phyloP scores from a whole-genome alignment of 805 yeast genomes.

The Barnettozyma wickerhamii region DNA sequence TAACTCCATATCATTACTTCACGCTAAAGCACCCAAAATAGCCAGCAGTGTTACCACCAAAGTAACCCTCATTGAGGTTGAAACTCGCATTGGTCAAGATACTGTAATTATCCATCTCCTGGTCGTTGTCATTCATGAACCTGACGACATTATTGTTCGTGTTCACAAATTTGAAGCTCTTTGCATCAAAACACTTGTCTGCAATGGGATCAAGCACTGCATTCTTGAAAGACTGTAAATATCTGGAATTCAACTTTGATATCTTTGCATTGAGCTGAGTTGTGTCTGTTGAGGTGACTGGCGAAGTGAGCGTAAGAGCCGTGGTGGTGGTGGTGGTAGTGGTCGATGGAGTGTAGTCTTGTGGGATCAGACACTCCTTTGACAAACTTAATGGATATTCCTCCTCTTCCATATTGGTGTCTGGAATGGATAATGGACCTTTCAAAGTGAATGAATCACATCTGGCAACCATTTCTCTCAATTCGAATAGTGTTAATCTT shows the following conservation, averaged over 20 bases:
- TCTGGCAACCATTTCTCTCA: conserved; percentile 16
- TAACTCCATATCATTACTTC: too few relatives aligned
- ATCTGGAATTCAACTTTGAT: background rate
- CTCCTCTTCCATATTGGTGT: conserved; percentile 1
- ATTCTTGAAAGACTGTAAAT: background rate
- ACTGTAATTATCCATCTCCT: conserved; percentile 5
- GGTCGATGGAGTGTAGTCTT: background rate
- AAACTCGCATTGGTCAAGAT: conserved; percentile 10
- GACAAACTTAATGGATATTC: background rate
- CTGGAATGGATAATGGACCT: conserved; percentile 19
- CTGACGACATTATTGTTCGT: background rate
- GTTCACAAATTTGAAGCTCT: conserved; percentile 1
- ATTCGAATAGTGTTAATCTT: conserved; percentile 25
- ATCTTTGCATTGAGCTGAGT: background rate
- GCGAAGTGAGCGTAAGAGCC: background rate
- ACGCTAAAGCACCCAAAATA: background rate
- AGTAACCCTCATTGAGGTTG: conserved; percentile 8
- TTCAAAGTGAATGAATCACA: conserved; percentile 19
- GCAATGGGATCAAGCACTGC: background rate
- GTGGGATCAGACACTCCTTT: background rate
- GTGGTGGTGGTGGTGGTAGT: too few relatives aligned
- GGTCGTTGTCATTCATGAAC: background rate
- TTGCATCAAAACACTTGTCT: background rate
- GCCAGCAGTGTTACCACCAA: background rate
- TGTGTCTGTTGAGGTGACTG: background rate